Conservation (phyloP, 179 eudicot species). For the Nepenthes alata region DNA sequence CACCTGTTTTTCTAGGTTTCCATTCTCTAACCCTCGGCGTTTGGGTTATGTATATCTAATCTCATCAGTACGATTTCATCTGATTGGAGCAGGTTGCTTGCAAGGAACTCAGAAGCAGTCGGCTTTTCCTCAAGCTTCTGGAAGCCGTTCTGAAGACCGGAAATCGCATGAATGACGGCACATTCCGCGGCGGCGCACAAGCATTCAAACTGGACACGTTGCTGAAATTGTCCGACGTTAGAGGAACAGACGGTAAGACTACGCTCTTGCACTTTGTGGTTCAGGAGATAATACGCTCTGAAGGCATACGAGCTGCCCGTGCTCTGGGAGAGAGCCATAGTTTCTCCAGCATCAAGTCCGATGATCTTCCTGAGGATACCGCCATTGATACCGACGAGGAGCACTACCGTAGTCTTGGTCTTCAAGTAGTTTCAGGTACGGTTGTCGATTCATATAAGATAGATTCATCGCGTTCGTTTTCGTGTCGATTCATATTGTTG, state of each 20-base stretch:
- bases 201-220: constrained; percentile 86
- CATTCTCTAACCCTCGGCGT: not conserved
- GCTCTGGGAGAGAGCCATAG: constrained; percentile 33
- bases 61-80: not conserved
- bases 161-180: constrained; percentile 81
- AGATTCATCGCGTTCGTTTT: too few species aligned
- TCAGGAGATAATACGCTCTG: constrained; percentile 77
- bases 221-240: constrained; percentile 67
- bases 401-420: constrained; percentile 54
- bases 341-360: constrained; percentile 46
- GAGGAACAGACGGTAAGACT: constrained; percentile 73
- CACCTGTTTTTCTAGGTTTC: not conserved
- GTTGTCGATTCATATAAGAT: too few species aligned
- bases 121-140: constrained; percentile 69
- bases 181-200: constrained; percentile 83
- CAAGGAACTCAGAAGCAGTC: constrained; percentile 50
- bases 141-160: constrained; percentile 92
- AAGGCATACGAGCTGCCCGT: constrained; percentile 67
- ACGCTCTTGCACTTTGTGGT: constrained; percentile 80
- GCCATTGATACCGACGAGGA: constrained; percentile 51
- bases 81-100: constrained; percentile 50
- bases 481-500: too few species aligned
- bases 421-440: constrained; percentile 38
- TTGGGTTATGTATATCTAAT: not conserved
- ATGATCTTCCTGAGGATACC: constrained; percentile 41